These are phyloP conservation scores for Terfezia boudieri DNA, from an alignment of 495 filamentous ascomycete genomes.

Conservation along the genomic window DNA sequence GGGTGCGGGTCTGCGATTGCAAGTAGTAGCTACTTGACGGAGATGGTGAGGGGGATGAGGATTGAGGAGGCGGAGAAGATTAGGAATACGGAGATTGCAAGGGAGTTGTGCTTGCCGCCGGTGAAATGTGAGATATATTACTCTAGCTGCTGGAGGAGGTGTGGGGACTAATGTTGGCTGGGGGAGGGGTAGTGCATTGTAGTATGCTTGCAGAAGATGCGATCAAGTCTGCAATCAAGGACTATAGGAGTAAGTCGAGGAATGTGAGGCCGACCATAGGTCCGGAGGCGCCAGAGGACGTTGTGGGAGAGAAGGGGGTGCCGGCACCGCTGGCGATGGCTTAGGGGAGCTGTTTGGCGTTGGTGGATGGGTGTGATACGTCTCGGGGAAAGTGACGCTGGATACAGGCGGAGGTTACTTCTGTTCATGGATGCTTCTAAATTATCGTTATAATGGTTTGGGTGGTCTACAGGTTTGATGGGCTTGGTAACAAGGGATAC, in stretches of 20 bases:
- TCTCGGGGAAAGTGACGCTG: no score
- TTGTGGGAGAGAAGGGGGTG: no score
- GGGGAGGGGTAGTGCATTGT: constrained; percentile 42
- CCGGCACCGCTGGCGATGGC: no score
- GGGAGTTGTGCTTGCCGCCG: constrained; percentile 83
- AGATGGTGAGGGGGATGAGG: constrained; percentile 88
- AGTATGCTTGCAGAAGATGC: constrained; percentile 98
- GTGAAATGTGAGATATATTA: constrained; percentile 53
- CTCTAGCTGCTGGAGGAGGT: not conserved
- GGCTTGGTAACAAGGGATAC: no score
- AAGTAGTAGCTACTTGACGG: constrained; percentile 70
- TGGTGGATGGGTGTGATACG: no score
- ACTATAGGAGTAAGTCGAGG: constrained; percentile 69
- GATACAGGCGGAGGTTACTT: no score
- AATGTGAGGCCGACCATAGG: not conserved
- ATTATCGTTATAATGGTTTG: no score
- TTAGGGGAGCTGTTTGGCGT: no score
- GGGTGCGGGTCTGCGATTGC: constrained; percentile 93
- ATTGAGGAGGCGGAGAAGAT: constrained; percentile 78
- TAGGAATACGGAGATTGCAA: constrained; percentile 90
- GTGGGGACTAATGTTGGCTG: no score
- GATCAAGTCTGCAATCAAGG: constrained; percentile 95
- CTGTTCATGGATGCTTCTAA: no score
- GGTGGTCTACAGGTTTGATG: no score
- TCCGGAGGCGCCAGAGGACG: not conserved